Conservation (phyloP, 495 filamentous ascomycete genomes). For the Neurospora discreta region DNA sequence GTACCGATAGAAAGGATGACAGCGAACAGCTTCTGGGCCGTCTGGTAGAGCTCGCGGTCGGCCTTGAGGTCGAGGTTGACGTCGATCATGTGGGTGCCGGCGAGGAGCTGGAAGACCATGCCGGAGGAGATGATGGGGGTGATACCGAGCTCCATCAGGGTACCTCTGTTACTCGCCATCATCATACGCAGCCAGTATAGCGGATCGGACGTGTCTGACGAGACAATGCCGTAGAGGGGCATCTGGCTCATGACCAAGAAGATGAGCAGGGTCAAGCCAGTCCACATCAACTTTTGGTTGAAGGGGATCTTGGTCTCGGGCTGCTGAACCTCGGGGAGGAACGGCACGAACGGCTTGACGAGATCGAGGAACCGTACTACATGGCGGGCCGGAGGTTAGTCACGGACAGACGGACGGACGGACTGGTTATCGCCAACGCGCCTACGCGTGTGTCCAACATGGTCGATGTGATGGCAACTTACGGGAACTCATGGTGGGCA, state of each 20-base stretch:
- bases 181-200: slow-evolving; percentile 99
- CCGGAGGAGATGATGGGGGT: slow-evolving; percentile 98
- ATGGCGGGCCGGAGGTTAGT: slow-evolving; percentile 3
- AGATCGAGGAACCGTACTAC: slow-evolving; percentile 98
- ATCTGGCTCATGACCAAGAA: slow-evolving; percentile 99
- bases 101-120: slow-evolving; percentile 99
- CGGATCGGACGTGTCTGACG: slow-evolving; percentile 92
- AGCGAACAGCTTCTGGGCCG: slow-evolving; percentile 98
- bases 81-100: slow-evolving; percentile 98
- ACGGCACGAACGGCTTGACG: slow-evolving; percentile 97
- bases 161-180: slow-evolving; percentile 97
- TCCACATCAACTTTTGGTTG: slow-evolving; percentile 99
- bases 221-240: slow-evolving; percentile 93
- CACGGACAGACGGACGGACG: no score
- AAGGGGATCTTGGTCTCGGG: slow-evolving; percentile 95
- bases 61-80: slow-evolving; percentile 99
- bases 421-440: slow-evolving; percentile 10
- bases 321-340: slow-evolving; percentile 96
- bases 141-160: slow-evolving; percentile 98
- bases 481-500: slow-evolving; percentile 46
- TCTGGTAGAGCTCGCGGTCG: slow-evolving; percentile 99
- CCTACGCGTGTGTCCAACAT: slow-evolving; percentile 17
- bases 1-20: slow-evolving; percentile 97
- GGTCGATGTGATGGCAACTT: slow-evolving; percentile 31
- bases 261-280: slow-evolving; percentile 88